These are phyloP conservation scores for Coniochaeta hoffmannii DNA, from an alignment of 2,329 filamentous ascomycete genomes.

Conservation along the genomic window DNA sequence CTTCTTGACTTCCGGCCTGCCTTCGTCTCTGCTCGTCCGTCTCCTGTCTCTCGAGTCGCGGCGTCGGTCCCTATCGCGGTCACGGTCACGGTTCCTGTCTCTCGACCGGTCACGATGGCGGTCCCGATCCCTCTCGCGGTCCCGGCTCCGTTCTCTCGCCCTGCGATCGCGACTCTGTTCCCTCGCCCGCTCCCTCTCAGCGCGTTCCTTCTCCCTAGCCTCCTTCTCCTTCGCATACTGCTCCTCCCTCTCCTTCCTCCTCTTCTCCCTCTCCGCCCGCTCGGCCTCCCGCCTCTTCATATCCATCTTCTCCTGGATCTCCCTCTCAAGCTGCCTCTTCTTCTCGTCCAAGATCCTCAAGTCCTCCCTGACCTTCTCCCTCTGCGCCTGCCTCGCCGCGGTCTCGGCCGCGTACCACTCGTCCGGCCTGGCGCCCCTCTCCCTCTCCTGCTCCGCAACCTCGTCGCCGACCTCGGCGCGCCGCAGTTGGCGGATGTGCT, in stretches of 20 bases:
- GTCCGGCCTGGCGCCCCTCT: slow-evolving; percentile 63
- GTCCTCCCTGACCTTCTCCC: slow-evolving; percentile 55
- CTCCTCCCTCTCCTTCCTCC: slow-evolving; percentile 26
- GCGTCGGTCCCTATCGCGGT: background rate
- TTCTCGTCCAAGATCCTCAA: slow-evolving; percentile 53
- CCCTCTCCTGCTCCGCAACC: slow-evolving; percentile 56
- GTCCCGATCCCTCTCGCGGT: slow-evolving; percentile 46
- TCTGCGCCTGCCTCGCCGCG: slow-evolving; percentile 48
- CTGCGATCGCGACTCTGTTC: slow-evolving; percentile 14
- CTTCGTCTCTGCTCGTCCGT: slow-evolving; percentile 22
- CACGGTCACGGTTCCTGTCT: slow-evolving; percentile 17
- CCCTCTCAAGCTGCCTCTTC: slow-evolving; percentile 48
- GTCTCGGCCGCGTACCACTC: slow-evolving; percentile 66
- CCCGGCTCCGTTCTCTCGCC: slow-evolving; percentile 30
- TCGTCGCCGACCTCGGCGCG: slow-evolving; percentile 62
- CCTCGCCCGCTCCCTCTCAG: slow-evolving; percentile 24
- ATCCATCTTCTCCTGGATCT: slow-evolving; percentile 43
- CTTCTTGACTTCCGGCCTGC: slow-evolving; percentile 34
- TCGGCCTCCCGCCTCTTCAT: slow-evolving; percentile 24
- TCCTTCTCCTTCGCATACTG: slow-evolving; percentile 20
- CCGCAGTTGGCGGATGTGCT: slow-evolving; percentile 61
- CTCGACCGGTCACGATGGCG: slow-evolving; percentile 34
- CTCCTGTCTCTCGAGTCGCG: slow-evolving; percentile 16
- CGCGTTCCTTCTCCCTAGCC: slow-evolving; percentile 30
- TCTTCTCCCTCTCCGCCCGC: slow-evolving; percentile 22